phyloP scores from a whole-genome alignment of 352 stramenopile genomes.

The Phytopythium vexans region DNA sequence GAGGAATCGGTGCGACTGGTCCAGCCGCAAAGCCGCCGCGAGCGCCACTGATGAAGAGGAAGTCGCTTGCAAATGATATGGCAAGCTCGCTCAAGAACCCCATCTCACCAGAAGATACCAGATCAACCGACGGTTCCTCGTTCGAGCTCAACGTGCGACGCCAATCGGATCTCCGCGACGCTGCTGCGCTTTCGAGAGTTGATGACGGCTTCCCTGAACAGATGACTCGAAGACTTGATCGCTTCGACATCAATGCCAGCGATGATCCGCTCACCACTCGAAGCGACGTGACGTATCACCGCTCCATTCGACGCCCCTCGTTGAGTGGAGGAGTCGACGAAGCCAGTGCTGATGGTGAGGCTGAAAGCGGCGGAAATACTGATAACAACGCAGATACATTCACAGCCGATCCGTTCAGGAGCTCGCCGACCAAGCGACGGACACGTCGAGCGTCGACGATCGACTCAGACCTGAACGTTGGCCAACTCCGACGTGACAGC shows the following conservation, averaged over 20 bases:
- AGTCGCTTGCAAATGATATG: slow-evolving; percentile 1
- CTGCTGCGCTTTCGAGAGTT: too few relatives aligned
- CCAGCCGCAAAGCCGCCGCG: slow-evolving; percentile 4
- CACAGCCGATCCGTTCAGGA: too few relatives aligned
- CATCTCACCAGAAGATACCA: too few relatives aligned
- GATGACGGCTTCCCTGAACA: too few relatives aligned
- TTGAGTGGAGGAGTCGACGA: not conserved
- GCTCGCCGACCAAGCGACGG: too few relatives aligned
- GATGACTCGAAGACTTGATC: too few relatives aligned
- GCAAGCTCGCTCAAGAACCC: too few relatives aligned
- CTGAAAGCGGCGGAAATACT: not conserved
- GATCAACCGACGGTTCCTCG: too few relatives aligned
- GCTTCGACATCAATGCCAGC: not conserved
- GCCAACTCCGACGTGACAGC: not conserved
- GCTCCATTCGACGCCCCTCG: not conserved
- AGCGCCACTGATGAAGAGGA: slow-evolving; percentile 12
- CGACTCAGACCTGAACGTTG: not conserved
- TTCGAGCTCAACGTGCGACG: too few relatives aligned
- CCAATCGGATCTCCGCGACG: too few relatives aligned
- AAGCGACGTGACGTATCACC: not conserved
- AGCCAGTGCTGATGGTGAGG: not conserved
- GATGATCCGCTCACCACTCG: not conserved
- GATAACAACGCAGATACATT: not conserved
- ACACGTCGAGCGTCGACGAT: not conserved
- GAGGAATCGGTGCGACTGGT: not conserved